Percentiles rank a stretch among this genome's conserved stretches.
Conservation (phyloP, 306 rosid species). For the Purshia tridentata region DNA sequence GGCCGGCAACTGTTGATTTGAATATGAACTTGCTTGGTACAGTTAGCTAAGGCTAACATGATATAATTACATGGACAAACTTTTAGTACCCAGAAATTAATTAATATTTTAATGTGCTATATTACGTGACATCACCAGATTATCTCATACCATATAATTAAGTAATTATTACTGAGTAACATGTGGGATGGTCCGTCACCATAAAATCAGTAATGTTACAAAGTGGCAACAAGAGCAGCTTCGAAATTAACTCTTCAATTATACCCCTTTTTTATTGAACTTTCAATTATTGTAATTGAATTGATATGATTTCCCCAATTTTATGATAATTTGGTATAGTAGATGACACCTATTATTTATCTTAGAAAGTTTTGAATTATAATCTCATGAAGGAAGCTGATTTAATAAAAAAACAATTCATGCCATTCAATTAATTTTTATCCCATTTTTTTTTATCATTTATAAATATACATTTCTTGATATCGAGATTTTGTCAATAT, state of each 20-base stretch:
- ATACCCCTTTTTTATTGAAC: not conserved
- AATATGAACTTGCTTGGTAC: slow-evolving; percentile 18
- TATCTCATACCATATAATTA: not conserved
- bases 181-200: slow-evolving; percentile 28
- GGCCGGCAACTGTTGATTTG: slow-evolving; percentile 59
- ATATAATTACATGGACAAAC: slow-evolving; percentile 1
- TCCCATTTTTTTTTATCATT: too few relatives aligned
- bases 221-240: not conserved
- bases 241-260: not conserved
- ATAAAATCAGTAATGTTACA: not conserved
- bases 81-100: not conserved
- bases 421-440: too few relatives aligned
- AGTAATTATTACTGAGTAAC: not conserved
- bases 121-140: not conserved
- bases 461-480: too few relatives aligned
- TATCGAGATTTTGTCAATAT: too few relatives aligned
- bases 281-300: not conserved
- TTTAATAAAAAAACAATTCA: too few relatives aligned
- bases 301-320: too few relatives aligned
- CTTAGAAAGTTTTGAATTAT: too few relatives aligned
- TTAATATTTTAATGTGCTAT: not conserved
- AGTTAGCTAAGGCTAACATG: not conserved
- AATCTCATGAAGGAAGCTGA: too few relatives aligned
- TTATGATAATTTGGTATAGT: too few relatives aligned
- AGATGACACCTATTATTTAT: too few relatives aligned